Conservation (phyloP, 352 stramenopile genomes). For the Phytophthora syringae region DNA sequence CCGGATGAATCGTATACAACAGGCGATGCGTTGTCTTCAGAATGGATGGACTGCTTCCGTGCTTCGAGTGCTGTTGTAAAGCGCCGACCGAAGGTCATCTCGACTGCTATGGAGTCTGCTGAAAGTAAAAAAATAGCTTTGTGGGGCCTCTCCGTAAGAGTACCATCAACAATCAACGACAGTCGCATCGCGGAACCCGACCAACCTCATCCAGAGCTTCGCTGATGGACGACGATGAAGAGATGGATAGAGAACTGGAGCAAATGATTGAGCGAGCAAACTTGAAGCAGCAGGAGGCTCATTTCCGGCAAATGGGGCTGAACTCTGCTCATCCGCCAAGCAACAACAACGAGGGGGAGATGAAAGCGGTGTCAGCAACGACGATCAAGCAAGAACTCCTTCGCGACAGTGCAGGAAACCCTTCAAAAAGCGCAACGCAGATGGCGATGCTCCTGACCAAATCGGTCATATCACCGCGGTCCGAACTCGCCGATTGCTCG, state of each 20-base stretch:
- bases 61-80: constrained; percentile 40
- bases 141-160: not conserved
- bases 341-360: constrained; percentile 15
- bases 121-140: constrained; percentile 4
- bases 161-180: constrained; percentile 7
- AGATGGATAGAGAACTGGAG: constrained; percentile 78
- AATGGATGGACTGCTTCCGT: constrained; percentile 86
- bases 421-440: constrained; percentile 46
- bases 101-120: not conserved
- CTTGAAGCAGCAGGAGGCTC: constrained; percentile 37
- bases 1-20: constrained; percentile 72
- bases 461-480: constrained; percentile 50
- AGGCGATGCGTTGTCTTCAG: constrained; percentile 65
- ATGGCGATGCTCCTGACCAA: constrained; percentile 63
- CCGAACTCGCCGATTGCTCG: constrained; percentile 22
- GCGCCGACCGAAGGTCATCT: not conserved
- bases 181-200: not conserved
- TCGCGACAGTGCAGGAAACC: constrained; percentile 5
- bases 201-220: constrained; percentile 44
- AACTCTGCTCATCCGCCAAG: not conserved
- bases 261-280: constrained; percentile 67
- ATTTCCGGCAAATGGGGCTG: constrained; percentile 19
- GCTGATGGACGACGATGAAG: constrained; percentile 52
- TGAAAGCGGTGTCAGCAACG: constrained; percentile 5
- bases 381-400: constrained; percentile 49